phyloP scores from a whole-genome alignment of 768 basidiomycete species.

The Pleurotus salmoneostramineus region DNA sequence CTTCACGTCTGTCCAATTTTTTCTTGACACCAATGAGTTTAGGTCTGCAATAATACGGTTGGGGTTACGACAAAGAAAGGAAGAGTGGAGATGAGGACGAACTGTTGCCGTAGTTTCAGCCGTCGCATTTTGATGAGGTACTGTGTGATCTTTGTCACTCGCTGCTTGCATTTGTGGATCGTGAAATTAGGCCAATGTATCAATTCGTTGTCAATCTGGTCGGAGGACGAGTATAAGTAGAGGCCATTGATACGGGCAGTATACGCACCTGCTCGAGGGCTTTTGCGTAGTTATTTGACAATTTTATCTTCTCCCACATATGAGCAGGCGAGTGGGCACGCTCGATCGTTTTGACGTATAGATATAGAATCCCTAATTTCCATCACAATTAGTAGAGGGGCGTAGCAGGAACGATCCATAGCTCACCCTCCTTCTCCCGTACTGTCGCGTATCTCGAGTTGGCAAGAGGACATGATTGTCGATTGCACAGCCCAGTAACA shows the following conservation, averaged over 20 bases:
- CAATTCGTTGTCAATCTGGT: conserved; percentile 89
- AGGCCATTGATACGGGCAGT: not conserved
- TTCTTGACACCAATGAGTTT: conserved; percentile 96
- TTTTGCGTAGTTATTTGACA: conserved; percentile 92
- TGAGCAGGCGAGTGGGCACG: conserved; percentile 92
- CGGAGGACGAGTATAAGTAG: not conserved
- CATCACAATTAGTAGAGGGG: not conserved
- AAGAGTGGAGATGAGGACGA: conserved; percentile 22
- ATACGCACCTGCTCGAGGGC: conserved; percentile 85
- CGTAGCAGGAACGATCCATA: conserved; percentile 1
- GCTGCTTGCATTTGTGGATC: conserved; percentile 99
- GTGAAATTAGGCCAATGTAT: conserved; percentile 98
- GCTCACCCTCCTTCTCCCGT: conserved; percentile 84
- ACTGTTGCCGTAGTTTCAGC: conserved; percentile 84
- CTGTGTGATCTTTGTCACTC: conserved; percentile 97
- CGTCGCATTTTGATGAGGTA: conserved; percentile 98
- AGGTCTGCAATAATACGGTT: conserved; percentile 47
- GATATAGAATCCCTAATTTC: conserved; percentile 70
- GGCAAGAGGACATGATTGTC: conserved; percentile 96
- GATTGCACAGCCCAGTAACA: conserved; percentile 90
- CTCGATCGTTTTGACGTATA: conserved; percentile 97
- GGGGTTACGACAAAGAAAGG: not conserved
- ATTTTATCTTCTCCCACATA: conserved; percentile 96
- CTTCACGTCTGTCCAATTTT: conserved; percentile 91
- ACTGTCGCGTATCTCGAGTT: conserved; percentile 99